Percentiles rank a stretch among this genome's conserved stretches.
phyloP scores from a whole-genome alignment of 108 stramenopile genomes.

The Stephanodiscus minutulus region DNA sequence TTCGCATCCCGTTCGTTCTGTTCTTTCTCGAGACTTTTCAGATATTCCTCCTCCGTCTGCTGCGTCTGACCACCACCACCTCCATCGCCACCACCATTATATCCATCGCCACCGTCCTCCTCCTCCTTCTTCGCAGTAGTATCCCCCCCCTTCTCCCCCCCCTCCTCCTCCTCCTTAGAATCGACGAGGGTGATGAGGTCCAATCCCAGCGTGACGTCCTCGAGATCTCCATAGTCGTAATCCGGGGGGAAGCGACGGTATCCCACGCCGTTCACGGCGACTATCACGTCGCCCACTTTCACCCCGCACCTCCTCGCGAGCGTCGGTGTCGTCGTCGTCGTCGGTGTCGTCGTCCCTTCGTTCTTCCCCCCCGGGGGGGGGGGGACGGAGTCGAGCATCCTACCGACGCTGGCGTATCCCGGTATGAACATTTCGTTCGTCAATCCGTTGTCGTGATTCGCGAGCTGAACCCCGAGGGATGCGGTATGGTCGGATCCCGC shows the following conservation, averaged over 20 bases:
- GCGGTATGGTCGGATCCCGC: constrained; percentile 62
- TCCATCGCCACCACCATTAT: too few species aligned
- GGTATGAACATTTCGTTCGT: constrained; percentile 79
- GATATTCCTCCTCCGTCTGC: neutral
- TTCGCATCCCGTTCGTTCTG: neutral
- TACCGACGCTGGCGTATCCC: constrained; percentile 65
- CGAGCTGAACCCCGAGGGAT: constrained; percentile 66
- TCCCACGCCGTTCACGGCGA: constrained; percentile 73
- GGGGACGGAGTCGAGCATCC: constrained; percentile 39
- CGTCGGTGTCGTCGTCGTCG: neutral
- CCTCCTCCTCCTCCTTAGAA: neutral
- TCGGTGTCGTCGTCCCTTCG: neutral
- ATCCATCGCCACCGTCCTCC: constrained; percentile 10
- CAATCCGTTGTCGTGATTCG: constrained; percentile 73
- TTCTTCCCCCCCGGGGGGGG: too few species aligned
- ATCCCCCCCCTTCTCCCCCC: constrained; percentile 2
- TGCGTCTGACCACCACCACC: too few species aligned
- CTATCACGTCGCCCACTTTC: constrained; percentile 70
- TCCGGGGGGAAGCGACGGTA: constrained; percentile 82
- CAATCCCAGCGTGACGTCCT: constrained; percentile 50
- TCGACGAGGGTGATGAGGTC: constrained; percentile 29
- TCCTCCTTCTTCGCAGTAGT: constrained; percentile 3
- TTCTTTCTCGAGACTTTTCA: constrained; percentile 11
- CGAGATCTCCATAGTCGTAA: constrained; percentile 59
- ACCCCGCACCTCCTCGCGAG: constrained; percentile 69